Conservation (phyloP, 805 yeast species). For the Jamesozyma lodderae region DNA sequence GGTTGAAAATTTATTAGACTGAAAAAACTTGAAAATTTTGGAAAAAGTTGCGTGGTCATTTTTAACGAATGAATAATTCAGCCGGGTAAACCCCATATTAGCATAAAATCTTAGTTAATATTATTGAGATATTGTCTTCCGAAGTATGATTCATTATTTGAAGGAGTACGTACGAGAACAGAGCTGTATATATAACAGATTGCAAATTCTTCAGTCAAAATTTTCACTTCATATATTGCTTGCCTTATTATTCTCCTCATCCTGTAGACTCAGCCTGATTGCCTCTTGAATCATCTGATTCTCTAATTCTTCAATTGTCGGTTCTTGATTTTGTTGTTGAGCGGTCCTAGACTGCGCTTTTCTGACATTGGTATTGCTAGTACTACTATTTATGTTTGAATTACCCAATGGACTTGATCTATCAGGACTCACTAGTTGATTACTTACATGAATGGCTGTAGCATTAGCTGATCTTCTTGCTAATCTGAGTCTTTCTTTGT, state of each 20-base stretch:
- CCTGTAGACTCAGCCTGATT: conserved; percentile 50
- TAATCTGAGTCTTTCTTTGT: conserved; percentile 61
- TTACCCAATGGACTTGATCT: conserved; percentile 9
- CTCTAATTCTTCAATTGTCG: conserved; percentile 42
- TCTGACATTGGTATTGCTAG: not conserved
- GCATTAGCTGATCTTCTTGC: conserved; percentile 92
- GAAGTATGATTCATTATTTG: too few relatives aligned
- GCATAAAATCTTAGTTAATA: too few relatives aligned
- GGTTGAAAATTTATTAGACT: not conserved
- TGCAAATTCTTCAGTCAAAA: too few relatives aligned
- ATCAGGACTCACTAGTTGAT: conserved; percentile 43
- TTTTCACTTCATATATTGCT: too few relatives aligned
- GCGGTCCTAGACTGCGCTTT: not conserved
- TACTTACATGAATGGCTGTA: conserved; percentile 84
- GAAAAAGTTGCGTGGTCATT: conserved; percentile 8
- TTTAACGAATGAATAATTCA: not conserved
- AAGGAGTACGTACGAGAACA: too few relatives aligned
- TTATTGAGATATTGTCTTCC: too few relatives aligned
- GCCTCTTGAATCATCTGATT: conserved; percentile 83
- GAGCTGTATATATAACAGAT: too few relatives aligned
- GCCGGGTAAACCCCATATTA: too few relatives aligned
- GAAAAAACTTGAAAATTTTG: conserved; percentile 14
- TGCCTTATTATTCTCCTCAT: conserved; percentile 37
- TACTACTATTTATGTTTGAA: conserved; percentile 11
- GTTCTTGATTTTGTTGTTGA: not conserved